Conservation (phyloP, 75 land plant genomes). For the Larix kaempferi region DNA sequence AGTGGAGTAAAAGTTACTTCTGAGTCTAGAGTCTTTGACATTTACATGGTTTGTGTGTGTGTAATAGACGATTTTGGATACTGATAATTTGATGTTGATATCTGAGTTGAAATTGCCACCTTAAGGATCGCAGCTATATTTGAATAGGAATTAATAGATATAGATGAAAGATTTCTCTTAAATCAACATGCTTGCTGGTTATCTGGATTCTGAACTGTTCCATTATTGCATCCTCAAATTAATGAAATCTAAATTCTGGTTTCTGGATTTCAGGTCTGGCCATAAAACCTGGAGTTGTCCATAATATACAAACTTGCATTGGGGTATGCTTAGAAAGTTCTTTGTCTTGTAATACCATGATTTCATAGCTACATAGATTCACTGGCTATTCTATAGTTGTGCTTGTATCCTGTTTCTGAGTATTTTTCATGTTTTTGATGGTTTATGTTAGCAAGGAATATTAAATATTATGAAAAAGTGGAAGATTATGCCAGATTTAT, state of each 20-base stretch:
- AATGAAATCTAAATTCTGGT: background rate
- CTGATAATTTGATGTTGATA: background rate
- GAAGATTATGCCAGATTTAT: constrained; percentile 5
- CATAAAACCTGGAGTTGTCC: constrained; percentile 3
- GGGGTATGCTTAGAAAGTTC: background rate
- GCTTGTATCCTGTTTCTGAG: constrained; percentile 3
- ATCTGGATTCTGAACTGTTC: background rate
- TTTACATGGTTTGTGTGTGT: background rate
- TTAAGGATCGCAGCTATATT: background rate
- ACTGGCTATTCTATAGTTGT: background rate
- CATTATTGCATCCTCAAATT: background rate
- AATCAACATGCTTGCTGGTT: background rate
- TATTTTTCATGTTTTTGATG: background rate
- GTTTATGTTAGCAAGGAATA: constrained; percentile 7
- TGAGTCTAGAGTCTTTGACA: background rate
- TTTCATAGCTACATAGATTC: background rate
- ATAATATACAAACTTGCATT: constrained; percentile 7
- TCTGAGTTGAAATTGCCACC: background rate
- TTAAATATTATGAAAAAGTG: constrained; percentile 4
- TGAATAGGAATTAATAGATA: background rate
- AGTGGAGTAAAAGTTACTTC: background rate
- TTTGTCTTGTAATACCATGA: background rate
- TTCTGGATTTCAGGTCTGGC: constrained; percentile 10
- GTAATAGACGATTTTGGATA: background rate
- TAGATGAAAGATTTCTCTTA: background rate